Evolutionary conservation across 768 basidiomycete species (phyloP), one percentile per base, ranked within the genome.

Genomic region (Mycena venus): DNA sequence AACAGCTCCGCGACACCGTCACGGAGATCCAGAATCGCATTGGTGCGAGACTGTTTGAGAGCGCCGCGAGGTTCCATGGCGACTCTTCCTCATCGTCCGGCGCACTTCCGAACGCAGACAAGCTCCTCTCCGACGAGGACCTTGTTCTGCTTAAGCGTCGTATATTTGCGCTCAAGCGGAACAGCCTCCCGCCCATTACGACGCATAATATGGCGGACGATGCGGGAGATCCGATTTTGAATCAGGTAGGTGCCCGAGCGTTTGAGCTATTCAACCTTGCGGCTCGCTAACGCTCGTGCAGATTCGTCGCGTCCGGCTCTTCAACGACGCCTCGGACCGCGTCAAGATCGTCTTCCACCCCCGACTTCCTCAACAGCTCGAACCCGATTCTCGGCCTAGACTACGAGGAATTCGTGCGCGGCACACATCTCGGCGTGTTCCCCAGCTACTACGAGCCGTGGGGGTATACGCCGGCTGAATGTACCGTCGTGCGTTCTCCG

Each of bases 181-280:
- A 95, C 85, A 92, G 95, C 14, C 91, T 97, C n/a, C 98, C 98
- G 0, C 96, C 98, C 1, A 90, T 99, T 49, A 94, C 94, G n/a
- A 99, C 98, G 17, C 98, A 99, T 86, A 99, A 99, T 85, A 99
- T 99, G 98, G 91, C 90, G 27, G 98, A 99, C 81, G 98, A 99
- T 81, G 86, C 90, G 49, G n/a, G n/a, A n/a, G 98, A 99, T 80
- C 98, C 98, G 8, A 95, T 99, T 76, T 85, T 99, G 58, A 98
- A 93, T 84, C 98, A 99, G 68, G 72, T 76, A 27, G 3, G 74
- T 31, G 29, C 12, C 23, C 40, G 15, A 1, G 11, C 3, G 29
- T 23, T 21, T n/a, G n/a, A n/a, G n/a, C n/a, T n/a, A n/a, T n/a
- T n/a, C n/a, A n/a, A n/a, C n/a, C n/a, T n/a, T n/a, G n/a, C 2